phyloP scores from a whole-genome alignment of 495 filamentous ascomycete genomes.

The Patellaria atrata region DNA sequence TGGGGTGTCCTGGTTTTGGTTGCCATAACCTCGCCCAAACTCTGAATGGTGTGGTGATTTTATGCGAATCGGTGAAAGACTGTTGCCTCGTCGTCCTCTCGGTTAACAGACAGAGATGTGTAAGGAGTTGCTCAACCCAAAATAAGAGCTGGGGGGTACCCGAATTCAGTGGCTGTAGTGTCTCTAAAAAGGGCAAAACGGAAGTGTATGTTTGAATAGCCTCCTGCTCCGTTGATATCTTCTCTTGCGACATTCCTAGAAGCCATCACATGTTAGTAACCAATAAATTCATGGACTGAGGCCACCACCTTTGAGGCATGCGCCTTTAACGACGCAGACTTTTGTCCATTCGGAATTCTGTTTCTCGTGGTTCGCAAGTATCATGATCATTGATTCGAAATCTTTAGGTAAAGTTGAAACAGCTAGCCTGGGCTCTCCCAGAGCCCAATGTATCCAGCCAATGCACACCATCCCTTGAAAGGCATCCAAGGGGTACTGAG shows the following conservation, averaged over 20 bases:
- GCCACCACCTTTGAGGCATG: conserved; percentile 51
- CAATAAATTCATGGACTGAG: too few relatives aligned
- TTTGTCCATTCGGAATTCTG: conserved; percentile 54
- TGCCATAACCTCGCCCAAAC: conserved; percentile 49
- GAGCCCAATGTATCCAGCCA: conserved; percentile 66
- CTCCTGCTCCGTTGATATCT: conserved; percentile 36
- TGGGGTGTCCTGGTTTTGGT: conserved; percentile 13
- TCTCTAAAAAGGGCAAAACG: conserved; percentile 42
- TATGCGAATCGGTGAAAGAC: conserved; percentile 28
- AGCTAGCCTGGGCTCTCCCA: conserved; percentile 51
- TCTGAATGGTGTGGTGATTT: conserved; percentile 42
- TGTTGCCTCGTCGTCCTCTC: conserved; percentile 35
- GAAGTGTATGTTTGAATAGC: conserved; percentile 50
- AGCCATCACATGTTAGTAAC: too few relatives aligned
- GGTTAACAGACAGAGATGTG: conserved; percentile 52
- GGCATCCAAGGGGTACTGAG: conserved; percentile 46
- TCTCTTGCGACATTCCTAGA: conserved; percentile 44
- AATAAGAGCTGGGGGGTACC: conserved; percentile 42
- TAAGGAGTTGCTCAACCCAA: conserved; percentile 68
- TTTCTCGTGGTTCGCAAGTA: conserved; percentile 33
- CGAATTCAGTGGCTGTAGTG: conserved; percentile 26
- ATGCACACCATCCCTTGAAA: conserved; percentile 70
- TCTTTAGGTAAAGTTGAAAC: conserved; percentile 46
- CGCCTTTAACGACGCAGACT: conserved; percentile 63
- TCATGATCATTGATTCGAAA: conserved; percentile 37